Evolutionary conservation across 176 grass and related monocot genomes (phyloP), one percentile per base, ranked within the genome.

Genomic region (Rhynchospora breviuscula): DNA sequence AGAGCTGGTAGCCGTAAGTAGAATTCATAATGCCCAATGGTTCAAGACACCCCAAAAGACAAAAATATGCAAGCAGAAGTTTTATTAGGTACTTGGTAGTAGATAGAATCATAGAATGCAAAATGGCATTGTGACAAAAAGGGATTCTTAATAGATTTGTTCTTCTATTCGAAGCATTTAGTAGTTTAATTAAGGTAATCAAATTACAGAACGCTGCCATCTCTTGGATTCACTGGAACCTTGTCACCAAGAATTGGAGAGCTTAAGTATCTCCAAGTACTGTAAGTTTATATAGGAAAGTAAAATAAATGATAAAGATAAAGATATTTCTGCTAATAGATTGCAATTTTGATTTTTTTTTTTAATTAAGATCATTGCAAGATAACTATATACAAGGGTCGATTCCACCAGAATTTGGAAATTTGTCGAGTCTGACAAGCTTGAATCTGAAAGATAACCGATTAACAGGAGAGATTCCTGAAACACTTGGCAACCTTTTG

Each of bases 351-450:
- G 1, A 3, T 66, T 48, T 13, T 69, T 68, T 82, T 66, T 43
- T 13, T 69, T 68, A 79, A 9, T 48, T 43, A 86, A 98, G 95
- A 75, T 84, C 76, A 71, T 70, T 98, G 82, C 81, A 88, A 26
- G 87, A 58, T 65, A 98, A 98, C 63, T 85, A 66, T 84, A 94
- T 98, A 87, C 92, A 89, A 59, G 95, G 95, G 78, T 85, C 46
- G 82, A 94, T 98, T 87, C 95, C 95, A 49, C 78, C 63, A 29
- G 84, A 91, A 70, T 83, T 91, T 44, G 95, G 95, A 51, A 91
- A 91, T 73, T 31, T 98, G 60, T 90, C 87, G 80, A 91, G 85
- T 70, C 92, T 98, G 86, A 88, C 53, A 73, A 91, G 72, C 45
- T 82, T 98, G 81, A 89, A 86, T 44, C 84, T 98, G 67, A 88